Conservation (phyloP, 1,284 basidiomycete species). For the Ceratobasidium sp. region DNA sequence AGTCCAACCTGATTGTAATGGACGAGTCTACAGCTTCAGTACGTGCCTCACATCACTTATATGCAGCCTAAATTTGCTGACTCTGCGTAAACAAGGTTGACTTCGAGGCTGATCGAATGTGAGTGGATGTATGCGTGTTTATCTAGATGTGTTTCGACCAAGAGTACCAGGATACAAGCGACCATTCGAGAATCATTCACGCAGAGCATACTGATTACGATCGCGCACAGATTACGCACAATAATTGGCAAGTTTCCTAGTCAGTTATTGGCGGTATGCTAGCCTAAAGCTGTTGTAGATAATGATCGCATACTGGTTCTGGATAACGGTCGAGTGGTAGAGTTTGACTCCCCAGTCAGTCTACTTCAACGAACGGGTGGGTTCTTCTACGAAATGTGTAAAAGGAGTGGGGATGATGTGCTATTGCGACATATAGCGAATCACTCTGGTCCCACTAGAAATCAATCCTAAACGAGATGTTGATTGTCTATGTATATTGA, state of each 20-base stretch:
- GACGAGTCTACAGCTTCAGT: slow-evolving; percentile 45
- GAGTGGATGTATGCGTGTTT: background rate
- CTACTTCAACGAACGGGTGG: slow-evolving; percentile 56
- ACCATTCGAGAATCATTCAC: slow-evolving; percentile 84
- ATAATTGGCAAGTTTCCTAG: slow-evolving; percentile 20
- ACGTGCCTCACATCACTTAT: background rate
- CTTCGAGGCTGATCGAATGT: slow-evolving; percentile 61
- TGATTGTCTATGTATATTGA: too few species aligned
- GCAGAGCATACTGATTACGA: slow-evolving; percentile 80
- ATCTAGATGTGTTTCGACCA: background rate
- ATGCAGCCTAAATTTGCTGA: slow-evolving; percentile 1
- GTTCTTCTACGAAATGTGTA: slow-evolving; percentile 57
- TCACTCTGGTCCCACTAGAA: too few species aligned
- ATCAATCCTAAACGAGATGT: too few species aligned
- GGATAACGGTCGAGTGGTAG: slow-evolving; percentile 51
- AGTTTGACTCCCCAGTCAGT: slow-evolving; percentile 58
- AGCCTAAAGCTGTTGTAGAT: slow-evolving; percentile 66
- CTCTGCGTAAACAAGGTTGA: slow-evolving; percentile 67
- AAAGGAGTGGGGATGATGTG: slow-evolving; percentile 58
- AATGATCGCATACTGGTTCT: slow-evolving; percentile 61
- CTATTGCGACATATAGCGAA: too few species aligned
- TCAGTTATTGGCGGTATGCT: background rate
- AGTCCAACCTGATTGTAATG: slow-evolving; percentile 42
- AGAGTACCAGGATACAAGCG: slow-evolving; percentile 69
- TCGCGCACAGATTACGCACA: slow-evolving; percentile 48